These are phyloP conservation scores for Hygrocybe punicea DNA, from an alignment of 768 basidiomycete genomes.

Conservation along the genomic window DNA sequence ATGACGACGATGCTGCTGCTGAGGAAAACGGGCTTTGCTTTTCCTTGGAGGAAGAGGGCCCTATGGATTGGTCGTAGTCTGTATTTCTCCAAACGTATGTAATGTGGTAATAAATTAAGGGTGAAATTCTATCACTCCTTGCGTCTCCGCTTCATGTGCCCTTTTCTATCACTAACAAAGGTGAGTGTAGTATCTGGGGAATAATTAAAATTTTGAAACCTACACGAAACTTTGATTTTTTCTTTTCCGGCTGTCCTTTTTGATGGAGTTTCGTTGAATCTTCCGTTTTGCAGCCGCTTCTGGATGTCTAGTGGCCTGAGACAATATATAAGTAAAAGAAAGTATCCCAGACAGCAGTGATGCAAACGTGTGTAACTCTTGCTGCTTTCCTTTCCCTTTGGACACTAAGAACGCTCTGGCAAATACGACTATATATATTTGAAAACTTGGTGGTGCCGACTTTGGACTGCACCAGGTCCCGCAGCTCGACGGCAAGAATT, in stretches of 20 bases:
- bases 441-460: constrained; percentile 88
- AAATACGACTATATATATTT: constrained; percentile 70
- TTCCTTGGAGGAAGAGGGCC: constrained; percentile 44
- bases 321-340: neutral
- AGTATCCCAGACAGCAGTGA: neutral
- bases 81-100: neutral
- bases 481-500: constrained; percentile 73
- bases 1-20: constrained; percentile 70
- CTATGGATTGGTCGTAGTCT: constrained; percentile 41
- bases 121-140: constrained; percentile 27
- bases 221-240: constrained; percentile 62
- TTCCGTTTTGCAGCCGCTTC: constrained; percentile 74
- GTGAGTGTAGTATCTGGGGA: neutral
- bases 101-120: neutral
- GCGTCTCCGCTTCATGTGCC: constrained; percentile 45
- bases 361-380: constrained; percentile 48
- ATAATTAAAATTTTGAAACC: constrained; percentile 29
- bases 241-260: constrained; percentile 84
- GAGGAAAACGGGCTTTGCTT: constrained; percentile 75
- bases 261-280: constrained; percentile 62
- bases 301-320: constrained; percentile 54
- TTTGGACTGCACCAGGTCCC: constrained; percentile 82
- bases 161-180: constrained; percentile 44
- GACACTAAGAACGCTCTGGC: constrained; percentile 63
- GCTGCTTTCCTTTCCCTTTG: constrained; percentile 70